Evolutionary conservation across 768 basidiomycete species (phyloP), one percentile per base, ranked within the genome.

Genomic region (Panaeolus papilionaceus): DNA sequence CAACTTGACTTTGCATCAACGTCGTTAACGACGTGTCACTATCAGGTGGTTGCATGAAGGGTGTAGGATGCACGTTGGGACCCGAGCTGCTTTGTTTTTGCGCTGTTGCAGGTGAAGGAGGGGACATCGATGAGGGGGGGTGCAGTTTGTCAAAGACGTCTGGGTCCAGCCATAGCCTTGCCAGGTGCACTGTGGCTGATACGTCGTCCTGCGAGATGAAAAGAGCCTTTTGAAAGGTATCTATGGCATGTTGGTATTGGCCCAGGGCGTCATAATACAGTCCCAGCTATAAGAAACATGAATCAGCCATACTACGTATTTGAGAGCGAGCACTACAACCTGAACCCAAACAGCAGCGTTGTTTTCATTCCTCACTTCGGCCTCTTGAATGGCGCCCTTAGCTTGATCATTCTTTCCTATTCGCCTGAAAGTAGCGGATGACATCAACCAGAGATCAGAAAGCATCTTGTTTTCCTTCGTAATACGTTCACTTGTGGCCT

Each of bases 271-370:
- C 77, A 70, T 93, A 85, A 73, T 95, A 92, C 18, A 94, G 75
- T 0, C 92, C 93, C 64, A 95, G 82, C 92, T 95, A 69, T 51
- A 8, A 67, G 23, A 66, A 61, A 58, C 3, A 39, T 26, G 14
- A 47, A 62, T n/a, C 38, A 39, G 18, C 40, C 14, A 63, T 37
- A 28, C 28, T 11, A 26, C 20, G 63, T 37, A 20, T 37, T 28
- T 62, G 28, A 33, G 65, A 33, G 44, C 49, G 33, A 44, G 38
- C 61, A 54, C 7, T 20, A 75, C 87, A 66, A 97, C 94, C 87
- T 98, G 96, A 6, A 97, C 92, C 96, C 96, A 98, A 16, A 99
- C 95, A 33, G 88, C 90, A 3, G 94, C 88, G 76, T 97, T 96
- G 28, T 87, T 85, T 70, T 94, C 91, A 75, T 97, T 94, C 70